phyloP scores from a whole-genome alignment of 2,329 filamentous ascomycete species.

The Zymoseptoria pseudotritici region DNA sequence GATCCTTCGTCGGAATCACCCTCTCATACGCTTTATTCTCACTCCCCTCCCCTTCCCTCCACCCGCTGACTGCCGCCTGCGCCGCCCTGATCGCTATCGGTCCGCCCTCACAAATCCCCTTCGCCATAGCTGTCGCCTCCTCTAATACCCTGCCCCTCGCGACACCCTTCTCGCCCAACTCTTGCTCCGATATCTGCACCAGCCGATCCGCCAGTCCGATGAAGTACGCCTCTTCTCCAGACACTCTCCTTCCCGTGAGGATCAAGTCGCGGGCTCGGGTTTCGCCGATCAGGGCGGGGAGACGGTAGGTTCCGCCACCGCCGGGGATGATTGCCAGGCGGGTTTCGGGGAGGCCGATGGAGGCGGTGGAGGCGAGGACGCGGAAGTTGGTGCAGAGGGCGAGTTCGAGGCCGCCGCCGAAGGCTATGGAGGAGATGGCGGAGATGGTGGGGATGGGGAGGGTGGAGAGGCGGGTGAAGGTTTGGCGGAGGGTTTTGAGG shows the following conservation, averaged over 20 bases:
- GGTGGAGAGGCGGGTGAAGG: constrained; percentile 63
- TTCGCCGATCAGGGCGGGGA: constrained; percentile 73
- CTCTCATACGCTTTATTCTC: constrained; percentile 82
- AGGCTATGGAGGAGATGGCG: constrained; percentile 74
- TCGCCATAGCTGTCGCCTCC: constrained; percentile 70
- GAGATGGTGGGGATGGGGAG: constrained; percentile 87
- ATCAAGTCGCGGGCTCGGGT: constrained; percentile 81
- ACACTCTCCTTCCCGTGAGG: constrained; percentile 79
- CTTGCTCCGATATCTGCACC: constrained; percentile 64
- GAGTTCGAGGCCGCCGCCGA: constrained; percentile 90
- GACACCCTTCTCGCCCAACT: constrained; percentile 42
- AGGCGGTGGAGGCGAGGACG: constrained; percentile 70
- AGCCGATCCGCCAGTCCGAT: constrained; percentile 84
- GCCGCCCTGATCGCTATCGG: constrained; percentile 76
- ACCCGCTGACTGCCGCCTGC: constrained; percentile 68
- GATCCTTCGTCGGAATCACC: constrained; percentile 76
- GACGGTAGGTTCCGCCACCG: constrained; percentile 83
- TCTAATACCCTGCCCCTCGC: constrained; percentile 63
- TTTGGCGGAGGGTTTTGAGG: constrained; percentile 65
- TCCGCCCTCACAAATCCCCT: constrained; percentile 82
- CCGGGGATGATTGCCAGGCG: constrained; percentile 90
- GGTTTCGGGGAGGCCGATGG: constrained; percentile 82
- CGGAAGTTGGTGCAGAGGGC: constrained; percentile 84
- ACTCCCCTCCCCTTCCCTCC: constrained; percentile 57
- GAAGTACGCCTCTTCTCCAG: constrained; percentile 80